These are phyloP conservation scores for Paraphaeosphaeria sporulosa DNA, from an alignment of 2,329 filamentous ascomycete genomes.

Conservation along the genomic window DNA sequence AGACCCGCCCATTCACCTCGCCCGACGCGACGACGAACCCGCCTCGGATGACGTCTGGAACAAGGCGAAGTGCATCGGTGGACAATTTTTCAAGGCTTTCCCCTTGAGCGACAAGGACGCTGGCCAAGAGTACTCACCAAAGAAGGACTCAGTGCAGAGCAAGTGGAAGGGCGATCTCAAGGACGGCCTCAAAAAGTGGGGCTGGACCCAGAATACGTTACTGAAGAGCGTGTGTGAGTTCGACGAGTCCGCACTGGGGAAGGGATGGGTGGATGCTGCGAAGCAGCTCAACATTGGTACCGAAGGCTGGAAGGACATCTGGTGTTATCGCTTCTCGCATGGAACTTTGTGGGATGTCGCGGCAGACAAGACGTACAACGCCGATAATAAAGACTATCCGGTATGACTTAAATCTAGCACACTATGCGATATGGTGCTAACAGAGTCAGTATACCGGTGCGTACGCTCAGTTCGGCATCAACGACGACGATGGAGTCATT, in stretches of 20 bases:
- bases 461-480: conserved; percentile 3
- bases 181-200: background rate
- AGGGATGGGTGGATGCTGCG: conserved; percentile 6
- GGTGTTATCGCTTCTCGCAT: conserved; percentile 4
- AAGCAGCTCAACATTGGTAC: background rate
- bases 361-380: background rate
- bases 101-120: conserved; percentile 2
- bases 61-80: background rate
- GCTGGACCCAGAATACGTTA: background rate
- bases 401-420: background rate
- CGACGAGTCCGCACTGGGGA: conserved; percentile 3
- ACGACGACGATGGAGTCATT: background rate
- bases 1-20: background rate
- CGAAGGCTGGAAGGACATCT: conserved; percentile 7
- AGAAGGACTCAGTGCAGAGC: background rate
- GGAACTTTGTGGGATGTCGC: background rate
- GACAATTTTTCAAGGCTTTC: background rate
- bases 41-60: conserved; percentile 3
- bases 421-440: background rate
- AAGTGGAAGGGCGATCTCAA: conserved; percentile 1
- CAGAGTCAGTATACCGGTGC: background rate
- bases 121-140: background rate
- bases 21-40: background rate
- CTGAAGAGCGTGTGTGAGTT: conserved; percentile 3
- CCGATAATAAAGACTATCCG: background rate